A percentile compares a stretch with the other conserved stretches of the same genome.
Conservation (phyloP, 1,139 yeast species). For the Candida sojae region DNA sequence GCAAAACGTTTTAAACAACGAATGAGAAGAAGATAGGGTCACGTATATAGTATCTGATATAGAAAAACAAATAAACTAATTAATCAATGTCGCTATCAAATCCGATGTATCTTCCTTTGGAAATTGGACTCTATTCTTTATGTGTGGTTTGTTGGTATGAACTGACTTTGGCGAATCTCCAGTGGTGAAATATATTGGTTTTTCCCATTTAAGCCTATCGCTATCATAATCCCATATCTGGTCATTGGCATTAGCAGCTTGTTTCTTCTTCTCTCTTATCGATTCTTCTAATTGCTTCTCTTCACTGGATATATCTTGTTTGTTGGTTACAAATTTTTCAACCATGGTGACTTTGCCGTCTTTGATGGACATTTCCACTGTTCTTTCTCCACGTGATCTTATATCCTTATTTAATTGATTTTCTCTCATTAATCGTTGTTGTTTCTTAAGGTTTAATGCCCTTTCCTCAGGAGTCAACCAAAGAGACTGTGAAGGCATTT, state of each 20-base stretch:
- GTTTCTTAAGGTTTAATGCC: slow-evolving; percentile 78
- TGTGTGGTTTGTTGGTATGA: not conserved
- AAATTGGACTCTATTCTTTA: slow-evolving; percentile 22
- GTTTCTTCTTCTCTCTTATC: slow-evolving; percentile 20
- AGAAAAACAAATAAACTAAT: slow-evolving; percentile 1
- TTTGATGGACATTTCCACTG: slow-evolving; percentile 73
- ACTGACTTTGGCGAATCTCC: not conserved
- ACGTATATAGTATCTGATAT: not conserved
- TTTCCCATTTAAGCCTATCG: slow-evolving; percentile 53
- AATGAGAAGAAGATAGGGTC: slow-evolving; percentile 12
- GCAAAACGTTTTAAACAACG: slow-evolving; percentile 17
- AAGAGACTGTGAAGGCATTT: slow-evolving; percentile 53
- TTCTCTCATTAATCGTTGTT: slow-evolving; percentile 69
- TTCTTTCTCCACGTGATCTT: slow-evolving; percentile 71
- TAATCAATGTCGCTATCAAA: slow-evolving; percentile 14
- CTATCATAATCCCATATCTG: slow-evolving; percentile 57
- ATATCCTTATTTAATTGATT: slow-evolving; percentile 60
- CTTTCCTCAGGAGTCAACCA: slow-evolving; percentile 93
- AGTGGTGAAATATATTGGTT: slow-evolving; percentile 40
- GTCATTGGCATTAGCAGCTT: slow-evolving; percentile 18
- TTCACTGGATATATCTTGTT: slow-evolving; percentile 24
- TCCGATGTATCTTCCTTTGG: slow-evolving; percentile 13
- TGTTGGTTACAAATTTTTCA: slow-evolving; percentile 28
- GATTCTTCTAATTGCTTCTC: slow-evolving; percentile 29
- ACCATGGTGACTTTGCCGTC: slow-evolving; percentile 77